These are phyloP conservation scores for Arthroderma sp. DNA, from an alignment of 2,329 filamentous ascomycete species.

Conservation along the genomic window DNA sequence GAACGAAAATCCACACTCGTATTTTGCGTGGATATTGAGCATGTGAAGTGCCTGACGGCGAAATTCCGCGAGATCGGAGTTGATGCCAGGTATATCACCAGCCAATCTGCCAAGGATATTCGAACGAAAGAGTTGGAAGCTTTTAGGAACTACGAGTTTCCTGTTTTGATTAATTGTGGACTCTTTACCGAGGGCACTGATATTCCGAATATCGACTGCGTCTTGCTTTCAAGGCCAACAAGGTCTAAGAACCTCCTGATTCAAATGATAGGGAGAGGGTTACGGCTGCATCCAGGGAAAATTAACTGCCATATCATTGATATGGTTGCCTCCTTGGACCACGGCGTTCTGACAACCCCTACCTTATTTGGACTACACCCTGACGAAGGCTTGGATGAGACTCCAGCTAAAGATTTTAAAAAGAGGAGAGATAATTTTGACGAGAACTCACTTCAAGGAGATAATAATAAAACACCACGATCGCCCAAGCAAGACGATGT, in stretches of 20 bases:
- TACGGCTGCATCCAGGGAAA: slow-evolving; percentile 72
- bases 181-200: slow-evolving; percentile 97
- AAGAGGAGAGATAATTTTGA: slow-evolving; percentile 32
- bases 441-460: slow-evolving; percentile 6
- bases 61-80: slow-evolving; percentile 66
- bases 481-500: slow-evolving; percentile 22
- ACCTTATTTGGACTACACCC: slow-evolving; percentile 91
- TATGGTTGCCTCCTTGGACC: slow-evolving; percentile 75
- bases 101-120: slow-evolving; percentile 58
- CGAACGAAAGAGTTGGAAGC: slow-evolving; percentile 59
- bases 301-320: slow-evolving; percentile 89
- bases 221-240: slow-evolving; percentile 77
- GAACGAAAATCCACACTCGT: slow-evolving; percentile 74
- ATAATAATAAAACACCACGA: not conserved
- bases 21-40: slow-evolving; percentile 83
- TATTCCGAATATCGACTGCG: slow-evolving; percentile 92
- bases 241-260: slow-evolving; percentile 85
- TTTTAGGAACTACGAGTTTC: slow-evolving; percentile 66
- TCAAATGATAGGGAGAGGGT: slow-evolving; percentile 94
- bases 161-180: slow-evolving; percentile 85
- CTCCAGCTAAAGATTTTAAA: slow-evolving; percentile 51
- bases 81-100: slow-evolving; percentile 77
- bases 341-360: slow-evolving; percentile 78
- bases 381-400: slow-evolving; percentile 58
- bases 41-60: slow-evolving; percentile 62